Percentiles rank a stretch among this genome's conserved stretches.
These are phyloP conservation scores for Aspergillus eucalypticola DNA, from an alignment of 2,329 filamentous ascomycete species.

Conservation along the genomic window DNA sequence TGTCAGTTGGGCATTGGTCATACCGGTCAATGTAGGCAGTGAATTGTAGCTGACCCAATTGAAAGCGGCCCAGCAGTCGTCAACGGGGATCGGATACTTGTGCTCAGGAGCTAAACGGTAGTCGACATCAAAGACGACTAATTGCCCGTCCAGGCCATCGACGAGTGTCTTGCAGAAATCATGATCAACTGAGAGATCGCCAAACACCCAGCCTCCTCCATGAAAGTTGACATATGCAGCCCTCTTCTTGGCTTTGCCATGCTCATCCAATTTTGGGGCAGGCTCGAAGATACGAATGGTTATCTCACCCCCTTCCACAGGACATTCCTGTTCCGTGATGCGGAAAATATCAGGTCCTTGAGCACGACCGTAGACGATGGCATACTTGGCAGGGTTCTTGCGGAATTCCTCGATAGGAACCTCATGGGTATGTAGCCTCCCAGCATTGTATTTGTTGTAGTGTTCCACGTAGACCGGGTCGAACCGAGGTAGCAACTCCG, in stretches of 20 bases:
- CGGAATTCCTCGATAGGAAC: conserved; percentile 43
- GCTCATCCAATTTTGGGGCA: conserved; percentile 23
- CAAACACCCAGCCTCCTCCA: conserved; percentile 48
- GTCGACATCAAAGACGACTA: conserved; percentile 48
- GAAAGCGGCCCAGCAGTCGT: conserved; percentile 44
- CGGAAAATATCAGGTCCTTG: conserved; percentile 38
- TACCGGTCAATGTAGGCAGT: background rate
- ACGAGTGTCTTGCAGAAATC: conserved; percentile 46
- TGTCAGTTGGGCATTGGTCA: conserved; percentile 7
- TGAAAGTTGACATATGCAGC: conserved; percentile 47
- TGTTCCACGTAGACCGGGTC: conserved; percentile 45
- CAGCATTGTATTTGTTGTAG: conserved; percentile 46
- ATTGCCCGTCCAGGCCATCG: conserved; percentile 37
- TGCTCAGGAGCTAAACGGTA: conserved; percentile 46
- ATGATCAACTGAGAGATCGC: conserved; percentile 39
- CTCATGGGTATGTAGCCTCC: conserved; percentile 46
- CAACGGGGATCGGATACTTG: conserved; percentile 39
- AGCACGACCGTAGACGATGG: conserved; percentile 41
- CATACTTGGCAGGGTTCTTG: conserved; percentile 42
- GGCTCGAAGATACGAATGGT: conserved; percentile 45
- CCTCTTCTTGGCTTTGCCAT: conserved; percentile 32
- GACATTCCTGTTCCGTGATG: conserved; percentile 44
- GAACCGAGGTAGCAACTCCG: conserved; percentile 38
- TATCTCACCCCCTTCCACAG: conserved; percentile 43
- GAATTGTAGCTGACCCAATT: conserved; percentile 35